Percentiles rank a stretch among this genome's conserved stretches.
phyloP scores from a whole-genome alignment of 1,139 yeast species.

The Wickerhamiella infanticola region DNA sequence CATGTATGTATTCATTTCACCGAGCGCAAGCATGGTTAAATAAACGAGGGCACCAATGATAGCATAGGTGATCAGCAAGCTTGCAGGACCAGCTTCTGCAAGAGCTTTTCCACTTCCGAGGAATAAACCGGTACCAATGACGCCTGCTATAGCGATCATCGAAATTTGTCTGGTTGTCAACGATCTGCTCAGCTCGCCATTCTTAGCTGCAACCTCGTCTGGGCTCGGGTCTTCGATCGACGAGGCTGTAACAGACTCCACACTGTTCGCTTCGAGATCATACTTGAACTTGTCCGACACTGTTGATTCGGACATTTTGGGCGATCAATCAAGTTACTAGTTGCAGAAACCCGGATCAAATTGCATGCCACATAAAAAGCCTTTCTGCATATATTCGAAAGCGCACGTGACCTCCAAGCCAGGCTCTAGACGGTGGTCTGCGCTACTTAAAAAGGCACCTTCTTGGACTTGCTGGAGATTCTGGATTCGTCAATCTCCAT shows the following conservation, averaged over 20 bases:
- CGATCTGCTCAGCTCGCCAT: neutral
- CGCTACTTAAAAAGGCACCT: too few relatives aligned
- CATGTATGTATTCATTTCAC: constrained; percentile 48
- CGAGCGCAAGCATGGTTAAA: constrained; percentile 41
- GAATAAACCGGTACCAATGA: constrained; percentile 43
- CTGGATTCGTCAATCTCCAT: too few relatives aligned
- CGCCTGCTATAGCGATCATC: constrained; percentile 26
- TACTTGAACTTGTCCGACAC: neutral
- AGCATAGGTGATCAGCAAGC: constrained; percentile 34
- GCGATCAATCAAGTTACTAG: neutral
- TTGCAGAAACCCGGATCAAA: neutral
- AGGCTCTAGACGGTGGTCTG: too few relatives aligned
- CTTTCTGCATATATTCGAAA: neutral
- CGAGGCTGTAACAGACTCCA: neutral
- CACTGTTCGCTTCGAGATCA: neutral
- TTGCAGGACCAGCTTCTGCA: constrained; percentile 40
- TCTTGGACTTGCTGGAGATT: too few relatives aligned
- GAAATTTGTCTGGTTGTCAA: constrained; percentile 31
- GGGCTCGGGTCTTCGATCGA: neutral
- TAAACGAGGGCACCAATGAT: constrained; percentile 39
- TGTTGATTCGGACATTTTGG: neutral
- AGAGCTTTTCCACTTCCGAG: constrained; percentile 40
- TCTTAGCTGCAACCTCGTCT: neutral
- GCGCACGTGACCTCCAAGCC: neutral
- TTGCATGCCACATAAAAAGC: neutral